Evolutionary conservation across 192 early-diverging fungal species (phyloP).

Genomic region (Coemansia aciculifera): DNA sequence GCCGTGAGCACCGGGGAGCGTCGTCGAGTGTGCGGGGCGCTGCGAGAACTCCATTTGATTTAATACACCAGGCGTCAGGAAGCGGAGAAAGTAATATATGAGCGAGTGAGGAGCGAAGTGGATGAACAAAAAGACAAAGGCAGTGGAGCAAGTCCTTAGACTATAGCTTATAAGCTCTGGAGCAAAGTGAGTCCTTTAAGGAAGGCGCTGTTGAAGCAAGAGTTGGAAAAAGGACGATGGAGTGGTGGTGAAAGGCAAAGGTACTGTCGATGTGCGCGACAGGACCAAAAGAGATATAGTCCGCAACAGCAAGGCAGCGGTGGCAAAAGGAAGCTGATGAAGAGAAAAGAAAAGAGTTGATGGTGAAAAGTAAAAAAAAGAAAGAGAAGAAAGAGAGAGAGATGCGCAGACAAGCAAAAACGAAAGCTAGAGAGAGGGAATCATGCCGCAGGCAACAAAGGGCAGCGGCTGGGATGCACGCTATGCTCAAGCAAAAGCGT

Average conservation of each 20-base stretch:
- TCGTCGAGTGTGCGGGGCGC: slow-evolving; percentile 42
- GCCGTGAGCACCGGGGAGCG: slow-evolving; percentile 25
- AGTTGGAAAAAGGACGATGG: not conserved
- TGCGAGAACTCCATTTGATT: slow-evolving; percentile 52
- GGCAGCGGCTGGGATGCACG: not conserved
- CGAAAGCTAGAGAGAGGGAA: too few relatives aligned
- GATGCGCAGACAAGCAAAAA: not conserved
- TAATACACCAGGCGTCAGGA: not conserved
- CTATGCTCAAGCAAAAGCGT: not conserved
- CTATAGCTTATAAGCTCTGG: not conserved
- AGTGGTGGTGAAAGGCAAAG: slow-evolving; percentile 2
- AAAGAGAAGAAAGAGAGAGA: slow-evolving; percentile 2
- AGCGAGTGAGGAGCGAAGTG: not conserved
- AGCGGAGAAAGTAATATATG: slow-evolving; percentile 6
- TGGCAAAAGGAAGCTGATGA: not conserved
- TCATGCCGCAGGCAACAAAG: too few relatives aligned
- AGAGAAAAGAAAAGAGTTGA: not conserved
- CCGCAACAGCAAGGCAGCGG: not conserved
- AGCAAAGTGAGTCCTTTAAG: not conserved
- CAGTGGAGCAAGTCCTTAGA: not conserved
- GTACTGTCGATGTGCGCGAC: not conserved
- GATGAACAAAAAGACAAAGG: slow-evolving; percentile 1
- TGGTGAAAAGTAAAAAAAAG: slow-evolving; percentile 6
- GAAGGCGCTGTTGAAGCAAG: not conserved
- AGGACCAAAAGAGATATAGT: not conserved